Base-by-base conservation (phyloP, 495 filamentous ascomycete genomes). In the Achaetomiella virescens region DNA sequence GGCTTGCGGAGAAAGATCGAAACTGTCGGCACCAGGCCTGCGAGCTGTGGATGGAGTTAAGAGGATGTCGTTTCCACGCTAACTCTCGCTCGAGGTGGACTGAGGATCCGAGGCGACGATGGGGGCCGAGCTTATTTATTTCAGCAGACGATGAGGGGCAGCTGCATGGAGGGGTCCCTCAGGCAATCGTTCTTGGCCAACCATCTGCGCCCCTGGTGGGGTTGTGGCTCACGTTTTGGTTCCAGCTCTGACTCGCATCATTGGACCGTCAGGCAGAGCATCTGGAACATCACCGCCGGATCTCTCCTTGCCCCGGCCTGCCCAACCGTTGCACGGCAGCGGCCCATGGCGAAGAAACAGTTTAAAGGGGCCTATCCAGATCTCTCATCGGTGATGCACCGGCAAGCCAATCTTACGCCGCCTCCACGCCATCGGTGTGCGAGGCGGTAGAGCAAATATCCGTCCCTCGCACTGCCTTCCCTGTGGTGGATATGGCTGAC, bases 71-170 rank as follows among this genome's bases (percentile, higher is more conserved):
- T 57, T 25, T 52, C 24, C 35, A 5, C 48, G 42, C 25, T 22
- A 44, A 52, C 15, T 20, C 40, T 38, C 33, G 52, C 38, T 41
- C 12, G 21, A 49, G 40, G 45, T 45, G 40, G 37, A 35, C 27
- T 31, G 36, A 2, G 25, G 18, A 44, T 12, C 6, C 15, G 33
- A 29, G 58, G 40, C 59, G 62, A 59, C 52, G 53, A 54, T 52
- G 52, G 52, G 49, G 50, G 22, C 45, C 12, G 24, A 65, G 60
- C 60, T 62, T 65, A 60, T 62, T 62, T 65, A 65, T 65, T 65
- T 62, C 48, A 56, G 52, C 51, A n/a, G 14, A 36, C 40, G 58
- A 57, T 61, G 59, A 61, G 54, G 59, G 59, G 54, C 40, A 48
- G 53, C 43, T 33, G 41, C 5, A 60, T 60, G 45, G 59, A 54